A percentile compares a stretch with the other conserved stretches of the same genome.
Conservation (phyloP, 1,139 yeast genomes). For the Nakaseomyces kungkrabaensis region DNA sequence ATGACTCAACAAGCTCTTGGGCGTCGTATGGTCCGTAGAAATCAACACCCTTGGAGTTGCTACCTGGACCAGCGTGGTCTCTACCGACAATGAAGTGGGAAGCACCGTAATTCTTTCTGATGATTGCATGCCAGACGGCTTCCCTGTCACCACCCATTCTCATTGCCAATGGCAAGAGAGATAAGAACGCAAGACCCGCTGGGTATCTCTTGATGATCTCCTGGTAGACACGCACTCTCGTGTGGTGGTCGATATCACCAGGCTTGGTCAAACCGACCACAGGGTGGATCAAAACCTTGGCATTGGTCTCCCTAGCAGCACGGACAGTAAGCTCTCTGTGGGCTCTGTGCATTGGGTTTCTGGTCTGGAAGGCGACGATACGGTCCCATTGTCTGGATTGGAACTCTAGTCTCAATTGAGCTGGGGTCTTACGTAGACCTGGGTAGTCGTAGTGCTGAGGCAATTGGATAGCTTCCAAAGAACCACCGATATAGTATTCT, state of each 20-base stretch:
- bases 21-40: slow-evolving; percentile 98
- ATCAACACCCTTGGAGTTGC: slow-evolving; percentile 84
- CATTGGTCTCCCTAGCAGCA: slow-evolving; percentile 73
- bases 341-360: slow-evolving; percentile 98
- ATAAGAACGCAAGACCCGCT: slow-evolving; percentile 81
- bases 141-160: slow-evolving; percentile 99
- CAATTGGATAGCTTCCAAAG: slow-evolving; percentile 68
- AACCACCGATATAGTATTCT: slow-evolving; percentile 82
- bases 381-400: slow-evolving; percentile 73
- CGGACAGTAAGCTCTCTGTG: slow-evolving; percentile 93
- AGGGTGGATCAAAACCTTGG: slow-evolving; percentile 86
- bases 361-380: slow-evolving; percentile 94
- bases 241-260: slow-evolving; percentile 96
- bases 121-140: slow-evolving; percentile 97
- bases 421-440: slow-evolving; percentile 80
- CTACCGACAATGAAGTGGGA: slow-evolving; percentile 96
- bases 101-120: slow-evolving; percentile 93
- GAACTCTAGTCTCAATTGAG: slow-evolving; percentile 81
- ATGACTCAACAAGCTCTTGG: slow-evolving; percentile 72
- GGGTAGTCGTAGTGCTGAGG: slow-evolving; percentile 89
- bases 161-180: slow-evolving; percentile 91
- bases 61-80: slow-evolving; percentile 97
- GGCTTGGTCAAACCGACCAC: slow-evolving; percentile 96
- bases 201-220: slow-evolving; percentile 89
- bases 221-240: slow-evolving; percentile 90